These are phyloP conservation scores for Claviceps fusiformis DNA, from an alignment of 2,329 filamentous ascomycete species.

Conservation along the genomic window DNA sequence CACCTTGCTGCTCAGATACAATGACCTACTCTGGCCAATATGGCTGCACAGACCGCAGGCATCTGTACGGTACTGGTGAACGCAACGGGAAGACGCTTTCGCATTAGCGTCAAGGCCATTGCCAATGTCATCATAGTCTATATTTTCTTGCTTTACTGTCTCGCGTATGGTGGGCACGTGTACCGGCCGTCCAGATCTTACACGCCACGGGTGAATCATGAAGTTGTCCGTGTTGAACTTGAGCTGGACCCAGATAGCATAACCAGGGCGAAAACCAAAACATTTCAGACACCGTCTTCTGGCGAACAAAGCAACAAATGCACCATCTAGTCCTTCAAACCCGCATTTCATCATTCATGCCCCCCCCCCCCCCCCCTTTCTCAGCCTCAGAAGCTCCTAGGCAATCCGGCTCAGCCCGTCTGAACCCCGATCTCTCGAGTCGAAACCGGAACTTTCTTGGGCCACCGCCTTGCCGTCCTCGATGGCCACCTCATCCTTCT, in stretches of 20 bases:
- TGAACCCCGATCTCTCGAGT: background rate
- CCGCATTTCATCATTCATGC: no score
- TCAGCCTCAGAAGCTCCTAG: no score
- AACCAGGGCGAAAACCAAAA: no score
- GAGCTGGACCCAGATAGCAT: no score
- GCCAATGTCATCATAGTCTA: constrained; percentile 49
- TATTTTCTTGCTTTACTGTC: constrained; percentile 43
- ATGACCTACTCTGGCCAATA: constrained; percentile 45
- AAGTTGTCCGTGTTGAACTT: no score
- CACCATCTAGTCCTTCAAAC: no score
- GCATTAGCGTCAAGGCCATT: constrained; percentile 52
- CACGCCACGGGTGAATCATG: no score
- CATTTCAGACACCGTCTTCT: no score
- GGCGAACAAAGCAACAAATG: no score
- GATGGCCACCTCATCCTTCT: background rate
- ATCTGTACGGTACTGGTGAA: constrained; percentile 47
- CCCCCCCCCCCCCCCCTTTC: no score
- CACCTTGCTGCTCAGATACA: constrained; percentile 49
- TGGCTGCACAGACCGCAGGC: constrained; percentile 46
- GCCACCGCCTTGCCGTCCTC: constrained; percentile 7
- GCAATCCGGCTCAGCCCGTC: no score
- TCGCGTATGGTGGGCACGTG: constrained; percentile 35
- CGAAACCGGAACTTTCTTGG: background rate
- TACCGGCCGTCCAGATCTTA: constrained; percentile 16
- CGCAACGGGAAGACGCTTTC: constrained; percentile 38